phyloP scores from a whole-genome alignment of 2,329 filamentous ascomycete species.

The Colletotrichum tamarilloi region DNA sequence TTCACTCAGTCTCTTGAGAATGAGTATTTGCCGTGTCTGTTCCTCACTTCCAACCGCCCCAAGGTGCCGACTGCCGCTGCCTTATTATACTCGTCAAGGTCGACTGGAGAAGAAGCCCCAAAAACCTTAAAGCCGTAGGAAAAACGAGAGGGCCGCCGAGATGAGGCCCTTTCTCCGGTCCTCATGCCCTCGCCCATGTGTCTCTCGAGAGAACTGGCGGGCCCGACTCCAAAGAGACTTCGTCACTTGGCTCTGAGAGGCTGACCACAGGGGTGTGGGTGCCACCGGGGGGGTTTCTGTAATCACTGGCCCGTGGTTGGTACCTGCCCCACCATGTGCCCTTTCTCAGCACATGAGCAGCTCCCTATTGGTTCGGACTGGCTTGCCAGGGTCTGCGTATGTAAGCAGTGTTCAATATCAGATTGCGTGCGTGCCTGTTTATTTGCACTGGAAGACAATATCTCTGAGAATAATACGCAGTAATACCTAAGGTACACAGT shows the following conservation, averaged over 20 bases:
- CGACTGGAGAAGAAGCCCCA: neutral
- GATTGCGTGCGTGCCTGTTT: neutral
- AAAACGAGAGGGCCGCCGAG: neutral
- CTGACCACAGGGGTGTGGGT: constrained; percentile 17
- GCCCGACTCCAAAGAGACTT: constrained; percentile 1
- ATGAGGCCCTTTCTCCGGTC: neutral
- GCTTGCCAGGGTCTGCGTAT: neutral
- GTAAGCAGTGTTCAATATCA: constrained; percentile 11
- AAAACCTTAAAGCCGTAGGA: neutral
- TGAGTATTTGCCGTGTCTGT: neutral
- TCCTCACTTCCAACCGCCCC: neutral
- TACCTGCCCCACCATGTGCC: neutral
- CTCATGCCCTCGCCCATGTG: constrained; percentile 2
- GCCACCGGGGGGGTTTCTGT: constrained; percentile 1
- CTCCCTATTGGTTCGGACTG: constrained; percentile 3
- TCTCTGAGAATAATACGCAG: neutral
- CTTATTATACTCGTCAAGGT: constrained; percentile 11
- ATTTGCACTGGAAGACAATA: too few species aligned
- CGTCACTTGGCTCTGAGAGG: constrained; percentile 13
- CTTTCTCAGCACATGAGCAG: constrained; percentile 14
- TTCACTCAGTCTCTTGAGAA: neutral
- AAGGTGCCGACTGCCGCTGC: neutral
- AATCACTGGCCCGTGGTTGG: constrained; percentile 23
- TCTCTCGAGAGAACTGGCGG: neutral
- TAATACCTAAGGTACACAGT: neutral